A percentile compares a stretch with the other conserved stretches of the same genome.
These are phyloP conservation scores for Paracoccidioides lutzii DNA, from an alignment of 2,329 filamentous ascomycete genomes.

Conservation along the genomic window DNA sequence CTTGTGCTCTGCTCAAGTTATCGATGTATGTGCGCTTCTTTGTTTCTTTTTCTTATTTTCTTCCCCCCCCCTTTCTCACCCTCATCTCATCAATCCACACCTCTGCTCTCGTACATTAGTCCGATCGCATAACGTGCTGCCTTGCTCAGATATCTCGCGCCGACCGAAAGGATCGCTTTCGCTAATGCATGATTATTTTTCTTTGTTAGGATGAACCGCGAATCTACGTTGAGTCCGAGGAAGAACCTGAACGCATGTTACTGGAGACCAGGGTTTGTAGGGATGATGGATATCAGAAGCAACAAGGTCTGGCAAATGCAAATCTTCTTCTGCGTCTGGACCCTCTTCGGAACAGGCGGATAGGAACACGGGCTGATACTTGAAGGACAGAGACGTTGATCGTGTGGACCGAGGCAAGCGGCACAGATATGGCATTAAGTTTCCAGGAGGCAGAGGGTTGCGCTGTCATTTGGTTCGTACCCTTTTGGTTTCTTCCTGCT, in stretches of 20 bases:
- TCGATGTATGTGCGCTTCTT: constrained; percentile 47
- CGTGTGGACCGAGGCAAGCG: constrained; percentile 89
- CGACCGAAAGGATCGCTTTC: neutral
- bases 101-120: too few relatives aligned
- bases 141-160: neutral
- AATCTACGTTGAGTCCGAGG: constrained; percentile 87
- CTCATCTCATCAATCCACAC: neutral
- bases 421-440: constrained; percentile 91
- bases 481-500: too few relatives aligned
- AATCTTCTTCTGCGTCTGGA: constrained; percentile 17
- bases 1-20: constrained; percentile 71
- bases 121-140: neutral
- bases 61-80: neutral
- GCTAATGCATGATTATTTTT: neutral
- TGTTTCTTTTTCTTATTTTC: neutral
- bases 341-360: constrained; percentile 6
- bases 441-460: constrained; percentile 97
- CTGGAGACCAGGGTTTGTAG: constrained; percentile 83
- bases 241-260: constrained; percentile 68
- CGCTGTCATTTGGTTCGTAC: constrained; percentile 67
- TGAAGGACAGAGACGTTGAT: constrained; percentile 70
- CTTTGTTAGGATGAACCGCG: constrained; percentile 59
- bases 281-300: constrained; percentile 95
- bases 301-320: constrained; percentile 56
- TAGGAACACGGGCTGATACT: constrained; percentile 14